Conservation (phyloP, 176 grass and related monocot genomes). For the Paspalum vaginatum region DNA sequence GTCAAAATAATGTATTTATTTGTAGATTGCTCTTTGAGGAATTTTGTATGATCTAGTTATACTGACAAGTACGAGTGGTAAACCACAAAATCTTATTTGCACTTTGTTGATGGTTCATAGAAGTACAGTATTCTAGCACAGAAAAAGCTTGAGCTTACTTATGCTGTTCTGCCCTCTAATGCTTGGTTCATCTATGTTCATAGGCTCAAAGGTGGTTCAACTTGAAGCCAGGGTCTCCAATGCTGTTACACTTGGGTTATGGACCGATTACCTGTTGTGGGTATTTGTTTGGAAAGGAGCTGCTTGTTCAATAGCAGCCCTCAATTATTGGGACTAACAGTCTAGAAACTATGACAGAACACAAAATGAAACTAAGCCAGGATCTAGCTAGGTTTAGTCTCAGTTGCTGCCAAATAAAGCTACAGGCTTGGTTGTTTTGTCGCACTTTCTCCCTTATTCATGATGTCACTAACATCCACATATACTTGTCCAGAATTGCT, state of each 20-base stretch:
- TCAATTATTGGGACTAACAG: slow-evolving; percentile 19
- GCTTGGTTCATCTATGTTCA: slow-evolving; percentile 17
- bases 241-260: not conserved
- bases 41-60: not conserved
- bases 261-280: not conserved
- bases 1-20: not conserved
- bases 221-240: slow-evolving; percentile 11
- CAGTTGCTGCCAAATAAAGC: slow-evolving; percentile 48
- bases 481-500: not conserved
- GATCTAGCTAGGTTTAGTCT: slow-evolving; percentile 2
- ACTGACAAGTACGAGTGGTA: not conserved
- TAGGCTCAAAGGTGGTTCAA: slow-evolving; percentile 13
- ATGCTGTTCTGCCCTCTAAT: slow-evolving; percentile 12
- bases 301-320: not conserved
- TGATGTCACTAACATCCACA: not conserved
- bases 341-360: slow-evolving; percentile 3
- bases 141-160: not conserved
- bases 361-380: slow-evolving; percentile 27
- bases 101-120: not conserved
- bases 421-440: slow-evolving; percentile 26
- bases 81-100: not conserved
- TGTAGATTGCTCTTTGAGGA: not conserved
- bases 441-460: not conserved
- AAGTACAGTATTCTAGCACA: not conserved
- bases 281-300: slow-evolving; percentile 17